A percentile compares a stretch with the other conserved stretches of the same genome.
Evolutionary conservation across 2,329 filamentous ascomycete species (phyloP).

Genomic region (Fusarium agapanthi): DNA sequence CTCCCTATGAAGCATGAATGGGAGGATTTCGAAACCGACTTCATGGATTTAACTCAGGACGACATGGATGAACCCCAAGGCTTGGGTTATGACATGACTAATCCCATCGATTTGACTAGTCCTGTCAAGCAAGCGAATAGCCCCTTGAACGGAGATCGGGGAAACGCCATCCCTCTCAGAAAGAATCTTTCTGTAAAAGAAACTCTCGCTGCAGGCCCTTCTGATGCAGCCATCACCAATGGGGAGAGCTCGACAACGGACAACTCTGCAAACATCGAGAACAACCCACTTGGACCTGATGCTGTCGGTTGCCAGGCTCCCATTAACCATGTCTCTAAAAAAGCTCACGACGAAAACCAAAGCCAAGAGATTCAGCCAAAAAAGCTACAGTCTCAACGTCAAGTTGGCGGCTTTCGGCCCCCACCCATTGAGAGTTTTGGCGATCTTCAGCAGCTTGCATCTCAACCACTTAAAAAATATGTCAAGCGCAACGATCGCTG

Average conservation of each 20-base stretch:
- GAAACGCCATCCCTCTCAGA: neutral
- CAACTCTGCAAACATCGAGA: neutral
- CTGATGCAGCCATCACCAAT: neutral
- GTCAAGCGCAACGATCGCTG: constrained; percentile 41
- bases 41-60: constrained; percentile 45
- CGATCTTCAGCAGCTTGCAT: constrained; percentile 37
- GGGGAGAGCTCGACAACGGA: neutral
- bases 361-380: neutral
- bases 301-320: neutral
- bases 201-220: neutral
- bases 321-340: neutral
- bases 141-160: neutral
- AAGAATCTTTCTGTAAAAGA: neutral
- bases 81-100: neutral
- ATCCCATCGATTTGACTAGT: constrained; percentile 41
- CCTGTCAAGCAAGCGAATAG: constrained; percentile 21
- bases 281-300: neutral
- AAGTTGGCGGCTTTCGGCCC: neutral
- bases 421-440: constrained; percentile 39
- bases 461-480: constrained; percentile 35
- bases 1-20: constrained; percentile 33
- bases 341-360: neutral
- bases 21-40: constrained; percentile 13
- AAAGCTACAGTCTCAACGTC: neutral
- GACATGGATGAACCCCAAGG: constrained; percentile 25